Base-by-base conservation (phyloP, 192 early-diverging fungal genomes). In the Backusella tuberculispora region DNA sequence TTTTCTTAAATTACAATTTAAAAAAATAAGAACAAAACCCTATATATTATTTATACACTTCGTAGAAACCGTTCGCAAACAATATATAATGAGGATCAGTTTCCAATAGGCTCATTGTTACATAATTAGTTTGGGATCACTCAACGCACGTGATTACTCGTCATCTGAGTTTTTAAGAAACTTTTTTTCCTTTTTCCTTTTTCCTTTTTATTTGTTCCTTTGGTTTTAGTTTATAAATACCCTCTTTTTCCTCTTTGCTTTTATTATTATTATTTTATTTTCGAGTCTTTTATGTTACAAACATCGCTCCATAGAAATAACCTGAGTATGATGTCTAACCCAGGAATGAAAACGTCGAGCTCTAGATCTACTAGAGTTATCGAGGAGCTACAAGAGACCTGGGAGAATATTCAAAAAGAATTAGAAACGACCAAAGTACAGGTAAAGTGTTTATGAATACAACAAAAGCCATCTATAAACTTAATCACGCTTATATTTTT, bases 361-460 rank as follows among this genome's bases (percentile, higher is more conserved):
- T 65, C 72, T n/a, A 40, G 72, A 64, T 64, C 72, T 5, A 73
- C 72, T 42, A 21, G 72, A n/a, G 72, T 73, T n/a, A 43, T 73
- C 17, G 43, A 64, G 24, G 40, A 73, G 63, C 15, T 73, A 24
- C 53, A 73, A 63, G 72, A 73, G 43, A 73, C 9, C 0, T 73
- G 48, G 72, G 72, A 73, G 5, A 47, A 24, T 24, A 64, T 65
- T n/a, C 72, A 66, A 64, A 73, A 73, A 46, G 72, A 73, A 4
- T 4, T 73, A 6, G 38, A 60, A 6, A 65, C 45, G 0, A 63
- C 72, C n/a, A 73, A 17, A 44, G 9, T 14, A 45, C 72, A 73
- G 44, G 72, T 73, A 44, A 66, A 15, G 40, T 38, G 40, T 9
- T 40, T 10, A 66, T 38, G 38, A 29, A 66, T 17, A 66, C 10